Evolutionary conservation across 2,329 filamentous ascomycete genomes (phyloP), one percentile per base, ranked within the genome.

Genomic region (Septoria linicola): DNA sequence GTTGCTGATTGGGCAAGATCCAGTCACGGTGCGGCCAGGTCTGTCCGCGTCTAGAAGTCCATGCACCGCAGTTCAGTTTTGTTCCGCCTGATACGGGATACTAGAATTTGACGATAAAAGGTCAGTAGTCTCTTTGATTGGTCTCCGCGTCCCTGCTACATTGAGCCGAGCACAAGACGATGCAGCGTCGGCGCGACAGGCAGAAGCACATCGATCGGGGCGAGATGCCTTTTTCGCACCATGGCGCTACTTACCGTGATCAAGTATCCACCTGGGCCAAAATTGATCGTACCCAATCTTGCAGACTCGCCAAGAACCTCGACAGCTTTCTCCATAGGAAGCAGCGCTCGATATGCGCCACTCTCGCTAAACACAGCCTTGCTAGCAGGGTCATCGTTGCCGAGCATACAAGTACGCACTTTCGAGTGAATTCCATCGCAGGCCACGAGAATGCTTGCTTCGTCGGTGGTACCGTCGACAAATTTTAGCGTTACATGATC

Each of bases 341-440:
- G 70, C 1, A 87, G 65, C 0, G 78, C 79, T 4, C 84, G 73
- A 66, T 83, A 87, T 20, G 78, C 83, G 63, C 80, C 80, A 49
- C 81, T 80, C 20, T 77, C 70, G 1, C 75, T 76, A 62, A 81
- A 86, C 0, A 70, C 63, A 0, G 82, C 71, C 25, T 72, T 65
- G 0, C 73, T 67, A 3, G 74, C 69, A 0, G 74, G 71, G 48
- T 74, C 65, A 16, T 70, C 65, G 1, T 72, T 62, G 0, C 78
- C 80, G 4, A 84, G 69, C 16, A 87, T 66, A 8, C 79, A 63
- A 23, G 75, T 64, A 5, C 83, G 72, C 3, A 80, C 73, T 3
- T 72, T 70, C 0, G 79, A 82, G 62, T 81, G 81, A 61, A 87
- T 82, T 0, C 83, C 83, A 65, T 87, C 83, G 62, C 80, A 83